phyloP scores from a whole-genome alignment of 768 basidiomycete species.

The Lactarius deliciosus region DNA sequence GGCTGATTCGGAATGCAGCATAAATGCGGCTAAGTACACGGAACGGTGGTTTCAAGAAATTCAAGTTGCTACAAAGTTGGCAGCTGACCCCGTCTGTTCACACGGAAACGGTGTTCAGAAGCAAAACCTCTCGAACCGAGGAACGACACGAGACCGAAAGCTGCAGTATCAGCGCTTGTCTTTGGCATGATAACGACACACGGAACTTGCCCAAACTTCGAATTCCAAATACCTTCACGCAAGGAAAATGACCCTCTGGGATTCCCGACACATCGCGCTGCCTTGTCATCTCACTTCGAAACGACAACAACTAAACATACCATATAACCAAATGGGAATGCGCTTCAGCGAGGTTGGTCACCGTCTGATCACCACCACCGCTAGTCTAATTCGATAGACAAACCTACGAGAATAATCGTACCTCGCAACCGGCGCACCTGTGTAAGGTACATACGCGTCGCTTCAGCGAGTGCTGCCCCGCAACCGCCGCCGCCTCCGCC shows the following conservation, averaged over 20 bases:
- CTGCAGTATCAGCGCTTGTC: not conserved
- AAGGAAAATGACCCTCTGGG: not conserved
- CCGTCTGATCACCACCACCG: not conserved
- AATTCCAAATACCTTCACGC: conserved; percentile 3
- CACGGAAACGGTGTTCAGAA: not conserved
- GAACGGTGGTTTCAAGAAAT: not conserved
- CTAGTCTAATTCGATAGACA: not conserved
- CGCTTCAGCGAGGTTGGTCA: not conserved
- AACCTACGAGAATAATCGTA: conserved; percentile 3
- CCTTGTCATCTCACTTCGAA: not conserved
- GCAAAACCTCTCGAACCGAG: not conserved
- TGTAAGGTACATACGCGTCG: not conserved
- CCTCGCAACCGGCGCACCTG: conserved; percentile 11
- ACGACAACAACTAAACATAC: not conserved
- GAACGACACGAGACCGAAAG: not conserved
- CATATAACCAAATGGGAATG: not conserved
- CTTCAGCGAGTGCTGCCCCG: not conserved
- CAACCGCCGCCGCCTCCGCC: not conserved
- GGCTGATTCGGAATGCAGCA: not conserved
- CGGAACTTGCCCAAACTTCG: not conserved
- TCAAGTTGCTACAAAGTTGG: not conserved
- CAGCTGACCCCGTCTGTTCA: not conserved
- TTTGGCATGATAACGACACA: not conserved
- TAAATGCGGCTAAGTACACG: no score
- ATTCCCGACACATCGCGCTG: not conserved